A percentile compares a stretch with the other conserved stretches of the same genome.
Conservation (phyloP, 2,329 filamentous ascomycete genomes). For the Trichoderma semiorbis region DNA sequence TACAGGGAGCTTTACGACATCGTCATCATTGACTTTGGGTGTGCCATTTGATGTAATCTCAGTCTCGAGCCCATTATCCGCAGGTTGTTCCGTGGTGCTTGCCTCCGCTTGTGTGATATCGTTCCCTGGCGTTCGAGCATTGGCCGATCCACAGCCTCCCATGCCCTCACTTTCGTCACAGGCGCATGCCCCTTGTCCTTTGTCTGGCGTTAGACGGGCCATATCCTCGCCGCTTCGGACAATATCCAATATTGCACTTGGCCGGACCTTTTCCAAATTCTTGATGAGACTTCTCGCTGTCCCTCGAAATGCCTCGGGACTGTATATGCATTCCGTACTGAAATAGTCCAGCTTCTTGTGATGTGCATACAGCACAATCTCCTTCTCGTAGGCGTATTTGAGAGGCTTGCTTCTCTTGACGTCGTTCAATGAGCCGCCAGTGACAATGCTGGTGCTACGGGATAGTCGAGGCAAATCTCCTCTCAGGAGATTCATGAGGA, state of each 20-base stretch:
- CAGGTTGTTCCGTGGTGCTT: slow-evolving; percentile 24
- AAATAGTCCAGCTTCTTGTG: slow-evolving; percentile 98
- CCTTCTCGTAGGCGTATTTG: slow-evolving; percentile 98
- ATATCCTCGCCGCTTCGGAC: slow-evolving; percentile 95
- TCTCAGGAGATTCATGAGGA: slow-evolving; percentile 93
- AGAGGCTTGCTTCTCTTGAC: slow-evolving; percentile 95
- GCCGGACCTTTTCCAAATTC: slow-evolving; percentile 86
- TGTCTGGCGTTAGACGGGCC: slow-evolving; percentile 63
- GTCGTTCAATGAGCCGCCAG: slow-evolving; percentile 70
- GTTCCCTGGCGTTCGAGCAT: slow-evolving; percentile 62
- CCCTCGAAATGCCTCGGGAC: slow-evolving; percentile 91
- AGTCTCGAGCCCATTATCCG: slow-evolving; percentile 28
- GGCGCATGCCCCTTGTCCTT: slow-evolving; percentile 34
- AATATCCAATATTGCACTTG: slow-evolving; percentile 92
- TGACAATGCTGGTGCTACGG: slow-evolving; percentile 87
- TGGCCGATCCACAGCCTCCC: slow-evolving; percentile 68
- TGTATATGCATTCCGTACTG: slow-evolving; percentile 97
- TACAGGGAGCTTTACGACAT: slow-evolving; percentile 35
- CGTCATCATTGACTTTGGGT: slow-evolving; percentile 25
- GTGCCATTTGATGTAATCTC: slow-evolving; percentile 30
- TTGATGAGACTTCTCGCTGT: slow-evolving; percentile 91
- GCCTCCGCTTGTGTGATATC: slow-evolving; percentile 84
- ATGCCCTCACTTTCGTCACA: slow-evolving; percentile 38
- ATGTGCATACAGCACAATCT: slow-evolving; percentile 96
- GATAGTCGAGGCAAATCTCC: slow-evolving; percentile 86